phyloP scores from a whole-genome alignment of 2,329 filamentous ascomycete species.

The Sphaerulina musiva region DNA sequence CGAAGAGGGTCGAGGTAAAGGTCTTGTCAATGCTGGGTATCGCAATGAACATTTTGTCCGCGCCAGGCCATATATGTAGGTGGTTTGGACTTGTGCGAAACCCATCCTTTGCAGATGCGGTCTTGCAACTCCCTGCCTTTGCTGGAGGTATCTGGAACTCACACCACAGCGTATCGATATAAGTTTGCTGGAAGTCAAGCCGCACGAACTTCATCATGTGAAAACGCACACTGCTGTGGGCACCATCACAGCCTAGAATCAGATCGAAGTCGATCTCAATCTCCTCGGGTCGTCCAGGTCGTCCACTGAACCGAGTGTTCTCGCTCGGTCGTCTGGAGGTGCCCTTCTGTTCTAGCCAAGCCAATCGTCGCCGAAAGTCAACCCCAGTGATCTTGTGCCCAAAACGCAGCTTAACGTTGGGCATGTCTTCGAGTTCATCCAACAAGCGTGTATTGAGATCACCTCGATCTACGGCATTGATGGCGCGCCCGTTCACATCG shows the following conservation, averaged over 20 bases:
- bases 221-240: conserved; percentile 83
- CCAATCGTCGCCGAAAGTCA: conserved; percentile 69
- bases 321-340: conserved; percentile 18
- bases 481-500: conserved; percentile 75
- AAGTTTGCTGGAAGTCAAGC: conserved; percentile 87
- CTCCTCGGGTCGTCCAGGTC: conserved; percentile 44
- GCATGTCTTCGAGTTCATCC: conserved; percentile 72
- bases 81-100: conserved; percentile 88
- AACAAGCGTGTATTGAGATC: conserved; percentile 77
- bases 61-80: conserved; percentile 89
- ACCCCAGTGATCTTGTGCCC: conserved; percentile 88
- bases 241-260: conserved; percentile 89
- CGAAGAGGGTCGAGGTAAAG: conserved; percentile 92
- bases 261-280: conserved; percentile 84
- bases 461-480: conserved; percentile 78
- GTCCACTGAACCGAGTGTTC: conserved; percentile 19
- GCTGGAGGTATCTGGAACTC: conserved; percentile 70
- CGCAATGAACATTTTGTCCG: conserved; percentile 94
- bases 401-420: conserved; percentile 89
- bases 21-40: conserved; percentile 82
- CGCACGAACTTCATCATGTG: conserved; percentile 93
- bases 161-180: conserved; percentile 96
- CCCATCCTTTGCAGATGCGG: conserved; percentile 37
- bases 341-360: conserved; percentile 68
- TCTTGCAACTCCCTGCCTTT: conserved; percentile 35